phyloP scores from a whole-genome alignment of 2,329 filamentous ascomycete genomes.

The Bisporella sp. region DNA sequence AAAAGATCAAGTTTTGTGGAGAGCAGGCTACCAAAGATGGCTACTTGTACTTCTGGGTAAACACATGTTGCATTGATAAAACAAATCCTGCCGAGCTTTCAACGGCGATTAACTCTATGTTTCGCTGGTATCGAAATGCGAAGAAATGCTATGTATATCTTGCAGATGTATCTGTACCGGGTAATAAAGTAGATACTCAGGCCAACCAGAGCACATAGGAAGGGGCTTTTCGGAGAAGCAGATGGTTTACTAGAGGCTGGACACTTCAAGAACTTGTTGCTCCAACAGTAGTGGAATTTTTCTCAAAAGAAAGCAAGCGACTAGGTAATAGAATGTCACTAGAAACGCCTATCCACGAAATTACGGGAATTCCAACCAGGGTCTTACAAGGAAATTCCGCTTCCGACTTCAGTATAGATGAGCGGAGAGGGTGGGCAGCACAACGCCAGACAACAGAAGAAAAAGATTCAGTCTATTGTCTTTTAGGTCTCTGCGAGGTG shows the following conservation, averaged over 20 bases:
- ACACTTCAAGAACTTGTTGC: slow-evolving; percentile 6
- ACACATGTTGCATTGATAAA: slow-evolving; percentile 2
- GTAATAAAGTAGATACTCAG: neutral
- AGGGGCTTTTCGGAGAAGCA: neutral
- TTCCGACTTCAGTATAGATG: neutral
- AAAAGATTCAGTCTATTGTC: neutral
- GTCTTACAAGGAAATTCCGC: neutral
- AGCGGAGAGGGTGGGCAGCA: neutral
- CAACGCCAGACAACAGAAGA: slow-evolving; percentile 1
- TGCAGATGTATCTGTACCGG: neutral
- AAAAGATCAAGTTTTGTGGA: neutral
- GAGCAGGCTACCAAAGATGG: neutral
- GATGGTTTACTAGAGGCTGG: slow-evolving; percentile 7
- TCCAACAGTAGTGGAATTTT: neutral
- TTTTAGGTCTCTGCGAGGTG: neutral
- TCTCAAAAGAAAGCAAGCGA: neutral
- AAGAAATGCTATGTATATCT: slow-evolving; percentile 1
- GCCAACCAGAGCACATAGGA: slow-evolving; percentile 1
- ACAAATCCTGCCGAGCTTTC: slow-evolving; percentile 1
- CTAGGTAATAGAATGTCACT: neutral
- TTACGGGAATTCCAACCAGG: neutral
- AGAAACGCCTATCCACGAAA: neutral
- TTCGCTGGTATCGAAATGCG: neutral
- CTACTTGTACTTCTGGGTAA: slow-evolving; percentile 1
- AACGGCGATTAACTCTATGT: neutral